Percentiles rank a stretch among this genome's conserved stretches.
These are phyloP conservation scores for Blepharisma stoltei DNA, from an alignment of 73 alveolate species.

Conservation along the genomic window DNA sequence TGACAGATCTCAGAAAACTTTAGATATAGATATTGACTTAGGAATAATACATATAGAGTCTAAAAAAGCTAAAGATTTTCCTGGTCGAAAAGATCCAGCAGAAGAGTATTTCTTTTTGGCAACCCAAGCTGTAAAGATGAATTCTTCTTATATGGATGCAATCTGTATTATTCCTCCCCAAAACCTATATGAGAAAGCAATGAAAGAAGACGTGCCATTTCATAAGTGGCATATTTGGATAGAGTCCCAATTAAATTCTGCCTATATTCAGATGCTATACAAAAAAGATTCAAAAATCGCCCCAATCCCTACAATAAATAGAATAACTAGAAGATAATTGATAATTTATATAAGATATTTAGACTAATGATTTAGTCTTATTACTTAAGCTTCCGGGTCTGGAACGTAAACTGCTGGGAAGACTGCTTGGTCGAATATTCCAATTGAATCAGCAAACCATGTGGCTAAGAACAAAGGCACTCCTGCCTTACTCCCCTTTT, in stretches of 20 bases:
- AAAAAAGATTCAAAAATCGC: slow-evolving; percentile 7
- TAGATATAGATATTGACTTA: no score
- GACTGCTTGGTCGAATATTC: not conserved
- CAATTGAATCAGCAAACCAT: slow-evolving; percentile 27
- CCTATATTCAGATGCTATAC: slow-evolving; percentile 1
- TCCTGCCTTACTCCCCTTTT: no score
- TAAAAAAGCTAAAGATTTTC: slow-evolving; percentile 2
- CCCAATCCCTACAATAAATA: no score
- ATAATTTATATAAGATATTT: no score
- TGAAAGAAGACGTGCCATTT: slow-evolving; percentile 20
- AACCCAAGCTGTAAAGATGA: slow-evolving; percentile 18
- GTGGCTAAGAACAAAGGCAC: not conserved
- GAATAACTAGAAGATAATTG: no score
- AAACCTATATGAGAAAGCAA: slow-evolving; percentile 3
- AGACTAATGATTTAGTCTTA: no score
- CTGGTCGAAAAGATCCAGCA: not conserved
- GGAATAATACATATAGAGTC: not conserved
- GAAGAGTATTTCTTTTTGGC: slow-evolving; percentile 21
- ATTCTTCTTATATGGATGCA: slow-evolving; percentile 21
- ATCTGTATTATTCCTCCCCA: slow-evolving; percentile 25
- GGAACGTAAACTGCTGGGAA: no score
- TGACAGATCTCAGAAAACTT: no score
- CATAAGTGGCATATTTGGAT: slow-evolving; percentile 27
- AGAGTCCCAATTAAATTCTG: slow-evolving; percentile 18
- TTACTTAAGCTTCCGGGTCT: no score